Percentiles rank a stretch among this genome's conserved stretches.
These are phyloP conservation scores for Mediolabrus comicus DNA, from an alignment of 108 stramenopile genomes.

Conservation along the genomic window DNA sequence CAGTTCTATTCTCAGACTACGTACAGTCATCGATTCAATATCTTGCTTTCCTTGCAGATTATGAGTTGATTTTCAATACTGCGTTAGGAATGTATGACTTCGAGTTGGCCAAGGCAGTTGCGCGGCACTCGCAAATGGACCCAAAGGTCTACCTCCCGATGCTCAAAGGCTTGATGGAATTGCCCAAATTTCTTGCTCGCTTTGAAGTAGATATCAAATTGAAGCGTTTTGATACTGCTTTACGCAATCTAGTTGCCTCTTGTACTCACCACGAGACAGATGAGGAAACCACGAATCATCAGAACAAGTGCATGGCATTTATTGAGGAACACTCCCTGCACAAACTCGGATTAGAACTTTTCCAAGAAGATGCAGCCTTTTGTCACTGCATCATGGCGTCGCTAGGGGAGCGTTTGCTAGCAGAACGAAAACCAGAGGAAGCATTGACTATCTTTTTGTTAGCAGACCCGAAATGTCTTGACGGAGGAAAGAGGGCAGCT, in stretches of 20 bases:
- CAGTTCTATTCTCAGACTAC: conserved; percentile 60
- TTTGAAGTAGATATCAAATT: conserved; percentile 85
- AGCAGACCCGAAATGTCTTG: conserved; percentile 54
- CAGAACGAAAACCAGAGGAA: conserved; percentile 44
- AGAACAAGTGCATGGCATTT: conserved; percentile 64
- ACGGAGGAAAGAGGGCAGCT: conserved; percentile 72
- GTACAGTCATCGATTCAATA: conserved; percentile 86
- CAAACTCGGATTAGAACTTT: conserved; percentile 62
- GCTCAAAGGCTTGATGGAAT: conserved; percentile 65
- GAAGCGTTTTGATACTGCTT: conserved; percentile 73
- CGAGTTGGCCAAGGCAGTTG: conserved; percentile 87
- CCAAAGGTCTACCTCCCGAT: conserved; percentile 91
- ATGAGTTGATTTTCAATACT: conserved; percentile 82
- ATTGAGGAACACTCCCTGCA: conserved; percentile 69
- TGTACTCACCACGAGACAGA: conserved; percentile 20
- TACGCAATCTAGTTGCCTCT: conserved; percentile 60
- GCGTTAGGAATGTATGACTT: conserved; percentile 92
- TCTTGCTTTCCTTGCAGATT: conserved; percentile 87
- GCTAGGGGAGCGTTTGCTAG: conserved; percentile 63
- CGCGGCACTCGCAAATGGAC: conserved; percentile 91
- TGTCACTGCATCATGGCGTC: conserved; percentile 52
- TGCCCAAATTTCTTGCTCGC: conserved; percentile 57
- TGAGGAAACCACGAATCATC: conserved; percentile 27
- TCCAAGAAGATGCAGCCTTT: conserved; percentile 37
- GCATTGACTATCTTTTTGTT: conserved; percentile 70